phyloP scores from a whole-genome alignment of 176 grass and related monocot species.

The Eleusine indica region DNA sequence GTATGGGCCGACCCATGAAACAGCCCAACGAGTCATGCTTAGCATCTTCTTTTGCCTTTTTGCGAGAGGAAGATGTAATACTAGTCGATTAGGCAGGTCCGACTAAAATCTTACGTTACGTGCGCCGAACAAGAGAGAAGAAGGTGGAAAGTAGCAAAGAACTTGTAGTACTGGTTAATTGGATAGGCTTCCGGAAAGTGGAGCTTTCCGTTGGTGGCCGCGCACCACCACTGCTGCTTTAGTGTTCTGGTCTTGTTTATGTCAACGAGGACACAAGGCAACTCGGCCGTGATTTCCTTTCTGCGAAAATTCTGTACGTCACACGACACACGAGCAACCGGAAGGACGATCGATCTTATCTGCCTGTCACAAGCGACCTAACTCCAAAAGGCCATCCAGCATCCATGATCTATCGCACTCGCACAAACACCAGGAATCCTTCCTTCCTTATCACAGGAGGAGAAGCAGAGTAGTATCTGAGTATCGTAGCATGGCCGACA shows the following conservation, averaged over 20 bases:
- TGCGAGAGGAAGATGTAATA: too few species aligned
- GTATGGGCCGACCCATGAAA: not conserved
- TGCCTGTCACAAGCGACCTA: not conserved
- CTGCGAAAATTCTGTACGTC: not conserved
- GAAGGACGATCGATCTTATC: not conserved
- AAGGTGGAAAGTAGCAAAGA: not conserved
- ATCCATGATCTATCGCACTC: too few species aligned
- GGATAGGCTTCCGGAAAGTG: conserved; percentile 12
- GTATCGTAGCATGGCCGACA: too few species aligned
- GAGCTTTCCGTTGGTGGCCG: not conserved
- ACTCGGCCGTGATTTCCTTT: not conserved
- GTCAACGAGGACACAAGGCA: not conserved
- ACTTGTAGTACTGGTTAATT: not conserved
- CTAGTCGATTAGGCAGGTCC: not conserved
- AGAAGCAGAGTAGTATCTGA: too few species aligned
- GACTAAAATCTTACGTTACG: not conserved
- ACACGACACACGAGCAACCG: not conserved
- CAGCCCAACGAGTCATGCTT: not conserved
- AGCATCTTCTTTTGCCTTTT: too few species aligned
- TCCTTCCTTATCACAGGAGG: too few species aligned
- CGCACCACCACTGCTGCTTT: not conserved
- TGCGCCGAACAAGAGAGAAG: not conserved
- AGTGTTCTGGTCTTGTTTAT: not conserved
- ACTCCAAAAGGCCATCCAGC: not conserved
- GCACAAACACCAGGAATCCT: too few species aligned